A percentile compares a stretch with the other conserved stretches of the same genome.
phyloP scores from a whole-genome alignment of 2,329 filamentous ascomycete genomes.

The Pseudogymnoascus sp. region DNA sequence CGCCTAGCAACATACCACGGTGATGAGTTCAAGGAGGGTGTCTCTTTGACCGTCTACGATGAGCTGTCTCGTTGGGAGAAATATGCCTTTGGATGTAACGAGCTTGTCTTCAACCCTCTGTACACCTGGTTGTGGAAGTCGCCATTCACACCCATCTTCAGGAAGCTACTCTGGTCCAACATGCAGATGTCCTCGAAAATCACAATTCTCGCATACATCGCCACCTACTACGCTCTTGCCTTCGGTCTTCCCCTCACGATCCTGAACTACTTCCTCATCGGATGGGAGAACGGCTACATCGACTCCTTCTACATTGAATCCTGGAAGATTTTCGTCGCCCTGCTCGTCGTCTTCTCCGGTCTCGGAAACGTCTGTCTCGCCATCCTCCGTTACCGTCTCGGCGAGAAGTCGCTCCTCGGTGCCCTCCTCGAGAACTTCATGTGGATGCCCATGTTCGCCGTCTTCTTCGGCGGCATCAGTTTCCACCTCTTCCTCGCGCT shows the following conservation, averaged over 20 bases:
- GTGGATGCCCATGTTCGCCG: conserved; percentile 34
- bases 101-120: conserved; percentile 62
- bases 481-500: conserved; percentile 35
- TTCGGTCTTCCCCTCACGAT: conserved; percentile 58
- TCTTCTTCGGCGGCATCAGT: conserved; percentile 37
- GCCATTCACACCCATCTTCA: conserved; percentile 59
- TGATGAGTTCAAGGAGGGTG: conserved; percentile 65
- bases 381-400: conserved; percentile 53
- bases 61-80: conserved; percentile 67
- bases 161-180: conserved; percentile 49
- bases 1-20: conserved; percentile 62
- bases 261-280: conserved; percentile 63
- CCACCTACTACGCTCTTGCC: conserved; percentile 54
- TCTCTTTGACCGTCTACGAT: conserved; percentile 65
- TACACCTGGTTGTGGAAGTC: conserved; percentile 52
- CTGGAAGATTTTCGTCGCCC: conserved; percentile 54
- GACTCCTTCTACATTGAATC: conserved; percentile 62
- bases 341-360: conserved; percentile 57
- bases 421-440: conserved; percentile 50
- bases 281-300: conserved; percentile 60
- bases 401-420: conserved; percentile 42
- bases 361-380: conserved; percentile 51
- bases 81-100: conserved; percentile 64
- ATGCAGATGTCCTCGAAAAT: conserved; percentile 60
- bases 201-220: conserved; percentile 63